Evolutionary conservation across 23 red algal genomes (phyloP).

Genomic region (Gracilariopsis chorda): DNA sequence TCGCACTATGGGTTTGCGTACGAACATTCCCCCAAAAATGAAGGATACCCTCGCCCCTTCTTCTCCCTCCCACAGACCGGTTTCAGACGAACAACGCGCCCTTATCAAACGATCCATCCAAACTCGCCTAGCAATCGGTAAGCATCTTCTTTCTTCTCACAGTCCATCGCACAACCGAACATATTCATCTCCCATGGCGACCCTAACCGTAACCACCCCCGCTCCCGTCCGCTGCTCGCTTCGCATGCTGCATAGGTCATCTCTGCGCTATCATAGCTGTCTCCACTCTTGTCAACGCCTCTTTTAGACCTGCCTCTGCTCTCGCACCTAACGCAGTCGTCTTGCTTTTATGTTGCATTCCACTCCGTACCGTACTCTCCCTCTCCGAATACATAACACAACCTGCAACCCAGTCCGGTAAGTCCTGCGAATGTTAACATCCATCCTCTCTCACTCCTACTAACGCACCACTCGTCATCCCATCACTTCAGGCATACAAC

Average conservation of each 20-base stretch:
- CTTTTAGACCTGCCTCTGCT: not conserved
- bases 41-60: too few species aligned
- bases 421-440: not conserved
- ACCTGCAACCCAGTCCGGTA: not conserved
- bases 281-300: not conserved
- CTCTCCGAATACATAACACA: not conserved
- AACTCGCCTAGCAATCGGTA: not conserved
- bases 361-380: slow-evolving; percentile 5
- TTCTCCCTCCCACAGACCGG: too few species aligned
- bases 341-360: slow-evolving; percentile 30
- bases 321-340: slow-evolving; percentile 22
- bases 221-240: not conserved
- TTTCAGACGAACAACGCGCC: too few species aligned
- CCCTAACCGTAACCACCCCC: not conserved
- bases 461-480: not conserved
- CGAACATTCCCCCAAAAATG: too few species aligned
- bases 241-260: not conserved
- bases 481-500: not conserved
- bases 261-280: slow-evolving; percentile 8
- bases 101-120: too few species aligned
- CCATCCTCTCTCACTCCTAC: not conserved
- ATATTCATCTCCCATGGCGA: not conserved
- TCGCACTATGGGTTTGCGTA: too few species aligned
- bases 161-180: not conserved
- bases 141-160: too few species aligned